Conservation (phyloP, 2,329 filamentous ascomycete genomes). For the Ophiocordyceps camponoti-floridani region DNA sequence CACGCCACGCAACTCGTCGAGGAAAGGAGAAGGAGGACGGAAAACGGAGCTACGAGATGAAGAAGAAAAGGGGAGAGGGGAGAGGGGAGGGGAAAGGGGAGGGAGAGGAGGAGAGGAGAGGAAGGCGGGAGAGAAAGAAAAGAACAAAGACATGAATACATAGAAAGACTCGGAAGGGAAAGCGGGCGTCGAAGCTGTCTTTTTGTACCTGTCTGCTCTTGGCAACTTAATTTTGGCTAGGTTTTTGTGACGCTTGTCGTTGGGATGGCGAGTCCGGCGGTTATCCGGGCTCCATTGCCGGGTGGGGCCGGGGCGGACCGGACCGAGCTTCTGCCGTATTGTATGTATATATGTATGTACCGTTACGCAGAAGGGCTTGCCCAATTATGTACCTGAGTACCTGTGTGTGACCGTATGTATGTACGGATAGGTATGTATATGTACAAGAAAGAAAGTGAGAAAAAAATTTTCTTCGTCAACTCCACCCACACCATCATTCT, state of each 20-base stretch:
- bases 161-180: neutral
- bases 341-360: no score
- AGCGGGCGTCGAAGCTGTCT: neutral
- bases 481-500: no score
- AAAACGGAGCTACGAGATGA: neutral
- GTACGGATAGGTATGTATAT: no score
- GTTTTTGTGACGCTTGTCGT: neutral
- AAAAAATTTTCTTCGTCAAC: no score
- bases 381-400: no score
- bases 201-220: neutral
- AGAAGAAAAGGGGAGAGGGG: neutral
- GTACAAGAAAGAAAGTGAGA: no score
- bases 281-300: no score
- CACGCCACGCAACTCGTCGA: neutral
- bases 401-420: no score
- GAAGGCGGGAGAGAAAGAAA: neutral
- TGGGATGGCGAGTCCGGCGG: neutral
- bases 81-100: neutral
- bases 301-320: no score
- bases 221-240: neutral
- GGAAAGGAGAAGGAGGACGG: neutral
- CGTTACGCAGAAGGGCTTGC: no score
- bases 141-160: neutral
- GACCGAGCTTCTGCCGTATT: no score
- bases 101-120: neutral